phyloP scores from a whole-genome alignment of 176 grass and related monocot species.

The Paspalum vaginatum region DNA sequence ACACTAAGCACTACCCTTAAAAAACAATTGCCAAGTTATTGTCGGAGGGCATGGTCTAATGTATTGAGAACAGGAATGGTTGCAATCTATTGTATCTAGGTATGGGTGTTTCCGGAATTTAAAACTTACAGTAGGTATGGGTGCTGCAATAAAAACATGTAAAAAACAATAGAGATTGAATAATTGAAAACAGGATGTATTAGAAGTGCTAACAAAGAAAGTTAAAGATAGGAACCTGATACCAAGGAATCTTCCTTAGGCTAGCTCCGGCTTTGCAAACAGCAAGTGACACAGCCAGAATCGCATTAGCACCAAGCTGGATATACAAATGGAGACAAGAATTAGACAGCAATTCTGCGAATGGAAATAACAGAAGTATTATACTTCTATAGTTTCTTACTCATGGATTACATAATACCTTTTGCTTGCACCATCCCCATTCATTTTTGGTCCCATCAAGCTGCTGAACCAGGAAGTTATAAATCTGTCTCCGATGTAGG shows the following conservation, averaged over 20 bases:
- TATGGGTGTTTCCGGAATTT: neutral
- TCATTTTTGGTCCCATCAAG: slow-evolving; percentile 93
- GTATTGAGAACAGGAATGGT: too few relatives aligned
- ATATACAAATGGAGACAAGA: neutral
- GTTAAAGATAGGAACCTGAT: slow-evolving; percentile 56
- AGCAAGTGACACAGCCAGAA: slow-evolving; percentile 89
- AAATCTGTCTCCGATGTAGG: slow-evolving; percentile 70
- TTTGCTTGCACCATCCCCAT: slow-evolving; percentile 98
- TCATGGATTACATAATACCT: slow-evolving; percentile 43
- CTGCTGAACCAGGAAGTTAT: slow-evolving; percentile 92
- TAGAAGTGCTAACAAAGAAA: too few relatives aligned
- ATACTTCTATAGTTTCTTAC: too few relatives aligned
- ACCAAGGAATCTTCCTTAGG: slow-evolving; percentile 85
- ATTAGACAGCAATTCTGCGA: neutral
- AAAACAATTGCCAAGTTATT: too few relatives aligned
- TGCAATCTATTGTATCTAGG: too few relatives aligned
- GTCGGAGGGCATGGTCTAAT: too few relatives aligned
- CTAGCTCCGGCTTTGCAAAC: slow-evolving; percentile 84
- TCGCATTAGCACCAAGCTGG: slow-evolving; percentile 93
- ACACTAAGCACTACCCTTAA: neutral
- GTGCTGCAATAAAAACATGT: slow-evolving; percentile 49
- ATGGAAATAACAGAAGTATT: too few relatives aligned
- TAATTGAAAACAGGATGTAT: neutral
- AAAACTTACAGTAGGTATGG: slow-evolving; percentile 69
- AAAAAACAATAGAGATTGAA: neutral